phyloP scores from a whole-genome alignment of 805 yeast genomes.

The Candida hungchunana region DNA sequence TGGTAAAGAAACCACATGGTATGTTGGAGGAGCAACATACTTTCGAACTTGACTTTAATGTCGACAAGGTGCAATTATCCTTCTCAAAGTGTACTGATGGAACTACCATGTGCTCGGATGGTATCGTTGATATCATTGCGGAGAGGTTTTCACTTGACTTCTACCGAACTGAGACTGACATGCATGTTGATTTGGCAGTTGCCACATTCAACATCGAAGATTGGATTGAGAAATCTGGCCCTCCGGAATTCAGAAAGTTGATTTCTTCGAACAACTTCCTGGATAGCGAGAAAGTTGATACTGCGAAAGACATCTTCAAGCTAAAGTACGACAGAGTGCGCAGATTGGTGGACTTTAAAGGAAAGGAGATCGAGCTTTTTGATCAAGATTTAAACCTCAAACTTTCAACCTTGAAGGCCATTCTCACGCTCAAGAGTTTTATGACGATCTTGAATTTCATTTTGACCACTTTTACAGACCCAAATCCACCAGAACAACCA shows the following conservation, averaged over 20 bases:
- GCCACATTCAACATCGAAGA: conserved; percentile 71
- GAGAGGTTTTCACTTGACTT: conserved; percentile 59
- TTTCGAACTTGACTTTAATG: conserved; percentile 69
- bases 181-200: conserved; percentile 63
- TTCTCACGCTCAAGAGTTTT: conserved; percentile 71
- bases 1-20: not conserved
- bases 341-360: conserved; percentile 52
- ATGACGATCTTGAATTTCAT: conserved; percentile 77
- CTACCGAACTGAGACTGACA: conserved; percentile 51
- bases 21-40: conserved; percentile 43
- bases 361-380: conserved; percentile 56
- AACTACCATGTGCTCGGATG: conserved; percentile 54
- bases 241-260: conserved; percentile 61
- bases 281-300: conserved; percentile 33
- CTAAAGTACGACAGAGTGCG: conserved; percentile 56
- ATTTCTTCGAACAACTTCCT: conserved; percentile 57
- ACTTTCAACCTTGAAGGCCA: conserved; percentile 73
- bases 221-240: conserved; percentile 58
- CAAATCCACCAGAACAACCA: conserved; percentile 62
- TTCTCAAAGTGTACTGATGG: conserved; percentile 66
- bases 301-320: conserved; percentile 49
- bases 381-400: conserved; percentile 73
- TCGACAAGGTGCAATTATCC: conserved; percentile 58
- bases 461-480: conserved; percentile 84
- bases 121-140: conserved; percentile 69